These are phyloP conservation scores for Puccinellia tenuiflora DNA, from an alignment of 176 grass and related monocot genomes.

Conservation along the genomic window DNA sequence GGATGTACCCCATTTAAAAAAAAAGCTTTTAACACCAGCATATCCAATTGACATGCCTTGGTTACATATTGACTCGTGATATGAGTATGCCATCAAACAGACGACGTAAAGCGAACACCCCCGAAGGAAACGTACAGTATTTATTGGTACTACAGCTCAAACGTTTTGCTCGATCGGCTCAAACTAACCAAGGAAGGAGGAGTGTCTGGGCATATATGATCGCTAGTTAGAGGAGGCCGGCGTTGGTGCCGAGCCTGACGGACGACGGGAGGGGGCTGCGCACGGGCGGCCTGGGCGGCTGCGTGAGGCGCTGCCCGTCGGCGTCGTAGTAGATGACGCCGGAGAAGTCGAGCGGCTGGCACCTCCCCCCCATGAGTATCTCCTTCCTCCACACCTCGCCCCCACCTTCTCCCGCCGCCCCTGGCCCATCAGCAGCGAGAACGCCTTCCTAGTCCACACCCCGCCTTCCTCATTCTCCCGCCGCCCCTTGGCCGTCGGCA, in stretches of 20 bases:
- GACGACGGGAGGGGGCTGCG: constrained; percentile 49
- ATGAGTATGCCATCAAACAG: background rate
- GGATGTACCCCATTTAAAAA: too few relatives aligned
- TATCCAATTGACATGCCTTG: background rate
- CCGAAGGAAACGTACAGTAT: background rate
- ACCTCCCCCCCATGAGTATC: constrained; percentile 78
- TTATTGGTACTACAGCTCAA: background rate
- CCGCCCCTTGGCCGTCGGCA: too few relatives aligned
- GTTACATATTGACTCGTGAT: background rate
- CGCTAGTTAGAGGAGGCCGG: background rate
- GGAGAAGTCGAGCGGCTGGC: constrained; percentile 80
- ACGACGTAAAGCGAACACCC: background rate
- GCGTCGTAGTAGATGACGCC: constrained; percentile 87
- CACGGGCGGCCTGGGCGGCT: constrained; percentile 61
- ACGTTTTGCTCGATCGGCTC: background rate
- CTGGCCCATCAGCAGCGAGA: too few relatives aligned
- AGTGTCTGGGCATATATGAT: too few relatives aligned
- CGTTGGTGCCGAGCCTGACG: constrained; percentile 2
- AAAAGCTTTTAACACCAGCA: background rate
- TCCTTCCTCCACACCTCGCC: too few relatives aligned
- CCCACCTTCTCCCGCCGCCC: too few relatives aligned
- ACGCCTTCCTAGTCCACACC: too few relatives aligned
- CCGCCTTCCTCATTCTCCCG: too few relatives aligned
- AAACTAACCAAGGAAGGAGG: background rate
- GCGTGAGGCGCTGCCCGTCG: constrained; percentile 49